A percentile compares a stretch with the other conserved stretches of the same genome.
These are phyloP conservation scores for Ustulina deusta DNA, from an alignment of 2,329 filamentous ascomycete genomes.

Conservation along the genomic window DNA sequence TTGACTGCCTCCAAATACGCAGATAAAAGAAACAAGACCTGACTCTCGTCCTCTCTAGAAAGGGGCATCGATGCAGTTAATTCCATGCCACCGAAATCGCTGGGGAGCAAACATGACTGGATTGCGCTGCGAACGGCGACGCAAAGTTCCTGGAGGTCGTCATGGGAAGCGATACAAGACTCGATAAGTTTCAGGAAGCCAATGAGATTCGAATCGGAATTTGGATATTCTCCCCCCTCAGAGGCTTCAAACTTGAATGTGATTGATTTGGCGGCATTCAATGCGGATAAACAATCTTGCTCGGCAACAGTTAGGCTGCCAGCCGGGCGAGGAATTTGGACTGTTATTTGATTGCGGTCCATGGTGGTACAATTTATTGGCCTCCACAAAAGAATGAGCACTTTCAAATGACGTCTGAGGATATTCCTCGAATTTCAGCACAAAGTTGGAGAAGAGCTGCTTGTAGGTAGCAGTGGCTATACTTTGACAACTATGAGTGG, in stretches of 20 bases:
- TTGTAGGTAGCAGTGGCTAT: not conserved
- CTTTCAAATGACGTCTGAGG: no score
- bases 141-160: conserved; percentile 4
- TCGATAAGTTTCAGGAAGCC: conserved; percentile 19
- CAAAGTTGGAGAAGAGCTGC: not conserved
- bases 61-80: conserved; percentile 33
- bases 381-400: not conserved
- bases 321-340: conserved; percentile 13
- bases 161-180: conserved; percentile 3
- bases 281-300: conserved; percentile 10
- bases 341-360: not conserved
- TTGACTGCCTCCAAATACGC: conserved; percentile 50
- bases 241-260: conserved; percentile 2
- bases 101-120: conserved; percentile 26
- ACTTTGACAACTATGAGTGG: not conserved
- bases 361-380: not conserved
- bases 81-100: conserved; percentile 49
- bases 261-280: conserved; percentile 3
- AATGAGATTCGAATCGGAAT: conserved; percentile 11
- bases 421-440: no score
- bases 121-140: conserved; percentile 20
- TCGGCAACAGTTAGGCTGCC: conserved; percentile 4
- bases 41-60: conserved; percentile 31
- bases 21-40: conserved; percentile 48
- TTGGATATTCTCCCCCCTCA: not conserved